phyloP scores from a whole-genome alignment of 805 yeast species.

The Candida pseudofarinosa region DNA sequence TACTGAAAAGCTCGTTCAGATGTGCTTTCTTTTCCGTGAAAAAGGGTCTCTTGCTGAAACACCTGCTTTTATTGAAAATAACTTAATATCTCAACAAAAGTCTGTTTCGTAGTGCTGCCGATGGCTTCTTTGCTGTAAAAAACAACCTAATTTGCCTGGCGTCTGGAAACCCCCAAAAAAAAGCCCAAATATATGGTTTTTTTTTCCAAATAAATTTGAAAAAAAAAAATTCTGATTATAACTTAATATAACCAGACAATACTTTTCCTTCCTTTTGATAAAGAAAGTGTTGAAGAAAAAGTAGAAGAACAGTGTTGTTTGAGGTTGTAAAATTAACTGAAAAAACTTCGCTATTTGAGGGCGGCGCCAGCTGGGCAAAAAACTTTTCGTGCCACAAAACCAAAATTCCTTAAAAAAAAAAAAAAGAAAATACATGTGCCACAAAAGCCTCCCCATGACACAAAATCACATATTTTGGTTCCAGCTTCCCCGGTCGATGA shows the following conservation, averaged over 20 bases:
- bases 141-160: neutral
- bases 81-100: conserved; percentile 7
- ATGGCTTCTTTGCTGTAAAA: neutral
- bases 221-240: conserved; percentile 11
- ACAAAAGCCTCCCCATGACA: neutral
- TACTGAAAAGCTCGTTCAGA: conserved; percentile 36
- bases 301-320: conserved; percentile 1
- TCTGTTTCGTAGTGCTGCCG: neutral
- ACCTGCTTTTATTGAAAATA: conserved; percentile 4
- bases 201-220: conserved; percentile 5
- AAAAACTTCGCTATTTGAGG: neutral
- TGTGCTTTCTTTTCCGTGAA: neutral
- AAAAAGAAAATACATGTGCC: conserved; percentile 2
- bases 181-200: conserved; percentile 1
- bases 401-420: neutral
- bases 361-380: neutral
- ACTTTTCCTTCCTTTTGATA: conserved; percentile 1
- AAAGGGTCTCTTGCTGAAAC: neutral
- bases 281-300: conserved; percentile 5
- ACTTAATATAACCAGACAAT: conserved; percentile 12
- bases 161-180: neutral
- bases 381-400: neutral
- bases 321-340: conserved; percentile 1
- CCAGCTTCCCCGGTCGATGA: neutral
- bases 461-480: neutral